Percentiles rank a stretch among this genome's conserved stretches.
These are phyloP conservation scores for Ulota crispa DNA, from an alignment of 225 moss, liverwort and hornwort genomes.

Conservation along the genomic window DNA sequence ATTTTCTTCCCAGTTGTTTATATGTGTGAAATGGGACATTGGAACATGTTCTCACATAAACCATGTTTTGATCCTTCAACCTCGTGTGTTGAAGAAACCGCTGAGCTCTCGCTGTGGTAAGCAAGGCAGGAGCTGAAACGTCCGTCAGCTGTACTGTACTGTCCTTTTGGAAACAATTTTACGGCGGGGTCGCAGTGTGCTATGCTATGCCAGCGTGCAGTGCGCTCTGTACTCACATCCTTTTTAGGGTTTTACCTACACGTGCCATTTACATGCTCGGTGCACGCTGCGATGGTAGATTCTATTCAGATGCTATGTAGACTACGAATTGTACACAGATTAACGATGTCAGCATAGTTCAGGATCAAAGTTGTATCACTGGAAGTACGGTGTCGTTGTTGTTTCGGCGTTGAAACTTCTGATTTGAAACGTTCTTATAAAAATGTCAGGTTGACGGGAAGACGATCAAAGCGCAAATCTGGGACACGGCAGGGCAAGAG, in stretches of 20 bases:
- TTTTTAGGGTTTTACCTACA: slow-evolving; percentile 29
- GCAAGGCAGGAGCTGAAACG: not conserved
- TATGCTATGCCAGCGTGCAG: not conserved
- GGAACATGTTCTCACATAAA: not conserved
- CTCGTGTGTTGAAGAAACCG: not conserved
- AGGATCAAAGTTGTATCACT: not conserved
- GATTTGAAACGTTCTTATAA: not conserved
- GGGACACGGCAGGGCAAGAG: slow-evolving; percentile 56
- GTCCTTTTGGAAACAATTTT: not conserved
- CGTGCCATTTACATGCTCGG: not conserved
- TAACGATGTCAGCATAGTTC: not conserved
- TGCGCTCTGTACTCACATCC: not conserved
- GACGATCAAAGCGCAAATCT: slow-evolving; percentile 60
- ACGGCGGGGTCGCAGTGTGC: not conserved
- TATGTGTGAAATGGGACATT: not conserved
- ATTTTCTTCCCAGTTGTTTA: not conserved
- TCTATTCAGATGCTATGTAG: not conserved
- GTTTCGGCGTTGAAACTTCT: slow-evolving; percentile 25
- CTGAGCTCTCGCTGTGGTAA: not conserved
- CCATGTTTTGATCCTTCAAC: not conserved
- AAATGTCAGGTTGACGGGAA: slow-evolving; percentile 45
- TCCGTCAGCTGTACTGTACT: not conserved
- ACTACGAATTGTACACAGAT: not conserved
- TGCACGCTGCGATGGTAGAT: not conserved
- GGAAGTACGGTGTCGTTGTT: slow-evolving; percentile 8